Base-by-base conservation (phyloP, 192 early-diverging fungal species). In the Coemansia sp. region DNA sequence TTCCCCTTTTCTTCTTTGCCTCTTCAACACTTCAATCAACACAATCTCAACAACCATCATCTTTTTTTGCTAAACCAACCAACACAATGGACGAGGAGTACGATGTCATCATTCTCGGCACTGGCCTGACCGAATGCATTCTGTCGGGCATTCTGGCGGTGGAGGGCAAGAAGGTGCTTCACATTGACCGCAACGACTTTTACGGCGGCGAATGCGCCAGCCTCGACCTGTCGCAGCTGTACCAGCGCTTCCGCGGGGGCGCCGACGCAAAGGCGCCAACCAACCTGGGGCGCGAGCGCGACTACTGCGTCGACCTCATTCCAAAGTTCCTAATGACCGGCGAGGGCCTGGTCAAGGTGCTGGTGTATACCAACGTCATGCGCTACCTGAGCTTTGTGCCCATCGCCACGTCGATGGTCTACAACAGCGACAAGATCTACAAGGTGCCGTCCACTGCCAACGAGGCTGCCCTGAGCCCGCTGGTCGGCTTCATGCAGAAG, bases 281-380 rank as follows among this genome's bases (percentile, higher is more conserved):
- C 14, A 50, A 57, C 27, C 72, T 91, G 19, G 91, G 91, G 13
- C 82, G 82, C 47, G 86, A 87, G 71, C 87, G 95, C 59, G 96
- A 98, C 83, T 99, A 90, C 82, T 94, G 93, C 82, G 87, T 99
- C 54, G 98, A 99, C 79, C 81, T 98, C 72, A 96, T 99, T 53
- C 98, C 98, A 62, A 99, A 99, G 85, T 99, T 99, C 81, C 92
- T 97, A 83, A 98, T 99, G 96, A 94, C 93, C 28, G 94, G 91
- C 55, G 98, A 97, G 53, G 96, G 96, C 74, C 92, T 99, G 66
- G 91, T 98, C 64, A 91, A 90, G 68, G 95, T 99, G 55, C 87
- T 99, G 48, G 91, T 91, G 67, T 94, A 99, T 83, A 98, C 95
- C 38, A 93, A 98, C 65, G 96, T 99, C 22, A 97, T 96, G 29